Evolutionary conservation across 73 alveolate species (phyloP), one percentile per base, ranked within the genome.

Genomic region (Stentor coeruleus): DNA sequence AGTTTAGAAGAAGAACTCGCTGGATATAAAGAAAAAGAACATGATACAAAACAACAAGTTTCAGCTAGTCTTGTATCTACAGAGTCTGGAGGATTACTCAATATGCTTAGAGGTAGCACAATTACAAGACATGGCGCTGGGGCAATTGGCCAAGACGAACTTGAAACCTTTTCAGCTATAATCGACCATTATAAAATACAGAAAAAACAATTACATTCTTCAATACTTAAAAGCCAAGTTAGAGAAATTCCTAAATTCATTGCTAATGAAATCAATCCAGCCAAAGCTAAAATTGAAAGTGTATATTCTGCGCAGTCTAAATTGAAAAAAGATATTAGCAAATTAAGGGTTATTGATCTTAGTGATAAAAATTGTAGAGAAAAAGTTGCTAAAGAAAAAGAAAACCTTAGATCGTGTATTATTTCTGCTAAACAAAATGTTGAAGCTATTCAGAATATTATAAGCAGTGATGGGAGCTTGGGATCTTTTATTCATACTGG

Each of bases 51-150:
- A 66, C 14, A 14, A 1, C n/a, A 31, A 2, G 20, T 40, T 20
- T 20, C n/a, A 20, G 40, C n/a, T 1, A 20, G 40, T 20, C 36
- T 66, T 20, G 2, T 66, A 20, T 26, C 79, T 20, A 33, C 79
- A 0, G 79, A 66, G 11, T 28, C 42, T 66, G 79, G 79, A 66
- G 79, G 79, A 66, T 33, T 66, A 1, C n/a, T 66, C 37, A 66
- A 66, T 66, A 66, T 66, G 79, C 37, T 20, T 20, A 20, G 79
- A 66, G 79, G 79, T 28, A 31, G 79, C 11, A 66, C 40, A 11
- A 66, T 66, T 66, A 66, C 79, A 20, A 66, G 79, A 2, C 79
- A 66, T 31, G 66, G 66, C 6, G 79, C 49, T 15, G 79, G 40
- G 33, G 20, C 36, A 11, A 31, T 31, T 1, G 79, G 79, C 0